These are phyloP conservation scores for Raphidocelis subcapitata DNA, from an alignment of 139 green algal genomes.

Conservation along the genomic window DNA sequence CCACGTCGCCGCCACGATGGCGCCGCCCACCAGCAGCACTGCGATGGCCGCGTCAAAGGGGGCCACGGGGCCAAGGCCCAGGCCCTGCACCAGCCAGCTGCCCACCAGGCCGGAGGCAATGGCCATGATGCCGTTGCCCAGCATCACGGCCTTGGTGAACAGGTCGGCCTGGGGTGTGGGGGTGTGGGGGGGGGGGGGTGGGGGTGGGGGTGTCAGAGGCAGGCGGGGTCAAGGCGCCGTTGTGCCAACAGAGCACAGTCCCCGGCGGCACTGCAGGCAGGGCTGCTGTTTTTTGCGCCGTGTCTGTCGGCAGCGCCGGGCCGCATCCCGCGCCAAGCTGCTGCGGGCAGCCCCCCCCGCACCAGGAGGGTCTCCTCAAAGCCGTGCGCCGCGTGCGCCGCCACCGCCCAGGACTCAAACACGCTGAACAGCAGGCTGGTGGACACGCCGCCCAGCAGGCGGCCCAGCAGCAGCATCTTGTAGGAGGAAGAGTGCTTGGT, in stretches of 20 bases:
- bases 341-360: slow-evolving; percentile 79
- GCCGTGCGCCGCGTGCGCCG: slow-evolving; percentile 82
- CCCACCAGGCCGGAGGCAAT: slow-evolving; percentile 90
- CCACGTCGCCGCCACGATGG: slow-evolving; percentile 83
- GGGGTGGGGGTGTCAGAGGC: not conserved
- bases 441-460: slow-evolving; percentile 94
- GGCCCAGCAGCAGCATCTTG: slow-evolving; percentile 84
- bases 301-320: no score
- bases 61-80: slow-evolving; percentile 84
- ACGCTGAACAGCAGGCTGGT: slow-evolving; percentile 97
- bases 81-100: slow-evolving; percentile 80
- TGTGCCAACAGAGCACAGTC: no score
- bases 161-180: not conserved
- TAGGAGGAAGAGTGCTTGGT: slow-evolving; percentile 97
- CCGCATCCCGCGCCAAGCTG: slow-evolving; percentile 39
- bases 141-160: slow-evolving; percentile 80
- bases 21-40: slow-evolving; percentile 79
- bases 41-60: slow-evolving; percentile 92
- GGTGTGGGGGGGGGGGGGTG: not conserved
- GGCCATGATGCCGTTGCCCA: slow-evolving; percentile 95
- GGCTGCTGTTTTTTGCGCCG: no score
- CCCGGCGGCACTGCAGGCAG: no score
- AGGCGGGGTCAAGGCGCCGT: not conserved
- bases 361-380: slow-evolving; percentile 84
- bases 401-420: slow-evolving; percentile 97